Conservation (phyloP, 345 rosid species). For the Psidium guajava region DNA sequence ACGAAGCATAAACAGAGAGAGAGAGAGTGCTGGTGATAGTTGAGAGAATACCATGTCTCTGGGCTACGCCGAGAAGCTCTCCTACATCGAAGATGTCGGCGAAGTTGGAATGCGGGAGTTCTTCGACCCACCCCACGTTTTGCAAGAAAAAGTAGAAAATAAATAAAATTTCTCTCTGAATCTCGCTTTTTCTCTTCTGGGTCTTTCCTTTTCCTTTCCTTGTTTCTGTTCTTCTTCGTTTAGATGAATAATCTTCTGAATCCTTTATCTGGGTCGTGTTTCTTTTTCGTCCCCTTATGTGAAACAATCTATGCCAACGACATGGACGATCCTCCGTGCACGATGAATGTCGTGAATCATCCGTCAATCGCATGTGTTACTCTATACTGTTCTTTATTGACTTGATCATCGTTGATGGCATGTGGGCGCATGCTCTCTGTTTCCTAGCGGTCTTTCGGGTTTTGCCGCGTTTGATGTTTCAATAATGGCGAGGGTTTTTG, state of each 20-base stretch:
- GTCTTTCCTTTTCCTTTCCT: not conserved
- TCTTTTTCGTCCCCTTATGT: not conserved
- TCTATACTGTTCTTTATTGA: not conserved
- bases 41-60: conserved; percentile 47
- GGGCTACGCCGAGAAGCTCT: conserved; percentile 97
- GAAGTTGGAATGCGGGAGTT: conserved; percentile 90
- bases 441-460: not conserved
- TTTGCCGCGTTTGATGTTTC: not conserved
- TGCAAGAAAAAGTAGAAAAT: conserved; percentile 65
- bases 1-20: not conserved
- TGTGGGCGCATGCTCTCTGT: not conserved
- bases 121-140: conserved; percentile 61
- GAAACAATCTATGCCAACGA: not conserved
- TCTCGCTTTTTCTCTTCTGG: not conserved
- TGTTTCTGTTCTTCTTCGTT: not conserved
- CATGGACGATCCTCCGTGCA: not conserved
- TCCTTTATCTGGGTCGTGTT: not conserved
- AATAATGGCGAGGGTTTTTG: not conserved
- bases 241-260: not conserved
- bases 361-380: not conserved
- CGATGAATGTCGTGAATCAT: not conserved
- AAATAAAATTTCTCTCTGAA: not conserved
- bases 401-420: not conserved
- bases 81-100: conserved; percentile 99
- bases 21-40: not conserved